Evolutionary conservation across 1,284 basidiomycete species (phyloP).

Genomic region (Schizopora paradoxa): DNA sequence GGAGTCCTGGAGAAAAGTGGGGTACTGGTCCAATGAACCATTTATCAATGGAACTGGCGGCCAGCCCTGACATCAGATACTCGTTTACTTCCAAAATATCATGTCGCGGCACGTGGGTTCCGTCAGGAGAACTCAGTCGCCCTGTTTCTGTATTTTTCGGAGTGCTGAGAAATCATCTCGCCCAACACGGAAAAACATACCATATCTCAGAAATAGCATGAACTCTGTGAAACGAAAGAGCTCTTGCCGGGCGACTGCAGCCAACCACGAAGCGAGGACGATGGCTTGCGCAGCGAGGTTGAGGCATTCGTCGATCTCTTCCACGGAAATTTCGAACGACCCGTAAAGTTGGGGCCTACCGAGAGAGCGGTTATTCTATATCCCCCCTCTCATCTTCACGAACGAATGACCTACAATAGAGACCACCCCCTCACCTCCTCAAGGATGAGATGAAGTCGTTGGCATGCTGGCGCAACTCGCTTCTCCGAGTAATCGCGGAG

Average conservation of each 20-base stretch:
- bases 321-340: slow-evolving; percentile 46
- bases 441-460: slow-evolving; percentile 66
- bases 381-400: slow-evolving; percentile 2
- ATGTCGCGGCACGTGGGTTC: slow-evolving; percentile 43
- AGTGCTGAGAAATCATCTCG: slow-evolving; percentile 11
- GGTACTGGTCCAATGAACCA: slow-evolving; percentile 71
- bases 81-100: slow-evolving; percentile 77
- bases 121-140: slow-evolving; percentile 11
- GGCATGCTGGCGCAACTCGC: slow-evolving; percentile 64
- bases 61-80: slow-evolving; percentile 68
- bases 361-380: slow-evolving; percentile 12
- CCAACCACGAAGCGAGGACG: slow-evolving; percentile 61
- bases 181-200: slow-evolving; percentile 37
- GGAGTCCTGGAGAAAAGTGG: slow-evolving; percentile 52
- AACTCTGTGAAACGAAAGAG: slow-evolving; percentile 70
- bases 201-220: slow-evolving; percentile 69
- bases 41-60: slow-evolving; percentile 62
- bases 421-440: slow-evolving; percentile 76
- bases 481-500: slow-evolving; percentile 69
- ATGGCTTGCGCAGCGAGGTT: slow-evolving; percentile 50
- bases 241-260: slow-evolving; percentile 58
- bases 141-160: slow-evolving; percentile 24
- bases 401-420: slow-evolving; percentile 48
- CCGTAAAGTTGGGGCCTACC: slow-evolving; percentile 41
- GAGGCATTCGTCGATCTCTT: slow-evolving; percentile 48